Conservation (phyloP, 192 early-diverging fungal species). For the Chytriomyces sp. region DNA sequence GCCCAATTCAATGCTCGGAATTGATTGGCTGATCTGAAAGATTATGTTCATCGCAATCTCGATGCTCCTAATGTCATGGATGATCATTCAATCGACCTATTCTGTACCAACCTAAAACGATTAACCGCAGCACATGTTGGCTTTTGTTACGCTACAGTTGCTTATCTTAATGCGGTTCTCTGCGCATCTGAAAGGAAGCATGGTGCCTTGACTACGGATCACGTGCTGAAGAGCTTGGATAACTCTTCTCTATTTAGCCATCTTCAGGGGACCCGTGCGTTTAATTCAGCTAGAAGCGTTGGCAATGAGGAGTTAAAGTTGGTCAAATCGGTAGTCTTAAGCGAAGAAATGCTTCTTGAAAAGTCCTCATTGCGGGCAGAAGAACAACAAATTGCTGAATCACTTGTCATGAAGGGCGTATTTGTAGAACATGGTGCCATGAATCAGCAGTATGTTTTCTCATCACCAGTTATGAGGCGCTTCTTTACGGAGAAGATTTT, state of each 20-base stretch:
- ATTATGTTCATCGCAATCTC: not conserved
- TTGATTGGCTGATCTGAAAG: not conserved
- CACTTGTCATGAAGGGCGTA: not conserved
- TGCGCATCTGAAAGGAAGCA: not conserved
- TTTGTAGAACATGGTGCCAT: not conserved
- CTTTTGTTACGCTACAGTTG: not conserved
- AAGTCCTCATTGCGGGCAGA: not conserved
- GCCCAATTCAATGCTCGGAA: not conserved
- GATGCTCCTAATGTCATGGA: not conserved
- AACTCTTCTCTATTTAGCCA: not conserved
- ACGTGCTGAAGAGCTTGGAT: not conserved
- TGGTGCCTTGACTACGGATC: not conserved
- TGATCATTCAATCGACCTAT: not conserved
- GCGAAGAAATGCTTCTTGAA: not conserved
- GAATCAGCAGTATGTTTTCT: not conserved
- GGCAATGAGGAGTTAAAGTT: not conserved
- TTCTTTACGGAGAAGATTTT: conserved; percentile 1
- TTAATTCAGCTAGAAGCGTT: not conserved
- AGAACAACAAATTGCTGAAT: not conserved
- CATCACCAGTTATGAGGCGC: not conserved
- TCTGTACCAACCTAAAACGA: conserved; percentile 4
- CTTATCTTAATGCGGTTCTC: not conserved
- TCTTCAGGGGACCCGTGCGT: not conserved
- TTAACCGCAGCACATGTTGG: not conserved
- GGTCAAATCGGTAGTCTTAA: not conserved